These are phyloP conservation scores for Gloeophyllum trabeum DNA, from an alignment of 768 basidiomycete species.

Conservation along the genomic window DNA sequence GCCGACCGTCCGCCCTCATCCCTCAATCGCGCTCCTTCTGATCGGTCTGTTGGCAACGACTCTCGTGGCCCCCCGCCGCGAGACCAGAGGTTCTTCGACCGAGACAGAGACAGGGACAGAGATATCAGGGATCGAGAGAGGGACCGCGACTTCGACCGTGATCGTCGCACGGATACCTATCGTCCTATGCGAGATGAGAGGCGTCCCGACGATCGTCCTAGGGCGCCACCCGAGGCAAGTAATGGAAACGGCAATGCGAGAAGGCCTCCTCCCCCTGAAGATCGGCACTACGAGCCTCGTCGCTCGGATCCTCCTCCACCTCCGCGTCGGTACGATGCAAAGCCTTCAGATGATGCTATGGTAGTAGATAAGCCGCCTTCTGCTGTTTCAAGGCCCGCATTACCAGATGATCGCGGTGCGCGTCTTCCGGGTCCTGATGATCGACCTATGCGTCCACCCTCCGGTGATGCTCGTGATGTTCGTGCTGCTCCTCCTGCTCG, in stretches of 20 bases:
- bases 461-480: neutral
- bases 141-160: constrained; percentile 22
- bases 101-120: constrained; percentile 20
- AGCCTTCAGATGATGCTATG: constrained; percentile 12
- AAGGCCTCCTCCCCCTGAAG: constrained; percentile 32
- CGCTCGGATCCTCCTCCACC: constrained; percentile 24
- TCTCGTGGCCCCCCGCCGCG: constrained; percentile 12
- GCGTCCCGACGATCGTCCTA: constrained; percentile 26
- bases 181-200: constrained; percentile 26
- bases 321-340: constrained; percentile 23
- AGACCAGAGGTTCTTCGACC: constrained; percentile 20
- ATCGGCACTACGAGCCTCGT: constrained; percentile 36
- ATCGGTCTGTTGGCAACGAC: constrained; percentile 9
- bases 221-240: too few species aligned
- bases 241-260: too few species aligned
- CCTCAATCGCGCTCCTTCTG: constrained; percentile 5
- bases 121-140: constrained; percentile 18
- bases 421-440: constrained; percentile 2
- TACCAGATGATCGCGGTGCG: constrained; percentile 7
- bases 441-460: constrained; percentile 3
- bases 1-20: constrained; percentile 1
- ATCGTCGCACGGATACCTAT: constrained; percentile 26
- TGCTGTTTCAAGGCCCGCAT: constrained; percentile 1
- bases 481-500: neutral
- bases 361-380: neutral